Percentiles rank a stretch among this genome's conserved stretches.
These are phyloP conservation scores for Psidium guajava DNA, from an alignment of 345 rosid genomes.

Conservation along the genomic window DNA sequence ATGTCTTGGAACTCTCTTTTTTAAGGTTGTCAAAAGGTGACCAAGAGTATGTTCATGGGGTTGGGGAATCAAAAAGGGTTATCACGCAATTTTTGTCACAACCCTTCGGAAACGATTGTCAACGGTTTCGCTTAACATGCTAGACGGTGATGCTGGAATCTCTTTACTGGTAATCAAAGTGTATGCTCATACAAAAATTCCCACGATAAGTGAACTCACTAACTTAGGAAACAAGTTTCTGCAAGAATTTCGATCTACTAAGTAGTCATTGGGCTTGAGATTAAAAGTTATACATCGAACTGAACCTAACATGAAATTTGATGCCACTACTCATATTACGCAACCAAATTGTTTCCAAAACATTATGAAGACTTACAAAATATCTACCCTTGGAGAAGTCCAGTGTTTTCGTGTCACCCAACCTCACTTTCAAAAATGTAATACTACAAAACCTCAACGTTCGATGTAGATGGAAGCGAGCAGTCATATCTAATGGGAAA, in stretches of 20 bases:
- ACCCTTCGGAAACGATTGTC: not conserved
- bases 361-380: no score
- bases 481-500: not conserved
- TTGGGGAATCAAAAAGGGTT: not conserved
- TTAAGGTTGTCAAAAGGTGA: not conserved
- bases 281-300: not conserved
- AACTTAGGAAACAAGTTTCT: not conserved
- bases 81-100: not conserved
- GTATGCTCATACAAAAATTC: not conserved
- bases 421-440: not conserved
- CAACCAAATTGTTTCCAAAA: not conserved
- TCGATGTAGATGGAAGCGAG: not conserved
- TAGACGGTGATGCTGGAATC: not conserved
- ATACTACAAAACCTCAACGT: not conserved
- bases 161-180: not conserved
- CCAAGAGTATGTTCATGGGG: not conserved
- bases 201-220: not conserved
- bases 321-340: not conserved
- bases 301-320: not conserved
- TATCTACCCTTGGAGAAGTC: no score
- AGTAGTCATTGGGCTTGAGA: not conserved
- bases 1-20: not conserved
- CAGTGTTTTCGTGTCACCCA: not conserved
- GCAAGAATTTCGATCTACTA: accelerated
- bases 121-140: not conserved